Conservation (phyloP, 129 eudicot genomes). For the Helianthus tuberosus region DNA sequence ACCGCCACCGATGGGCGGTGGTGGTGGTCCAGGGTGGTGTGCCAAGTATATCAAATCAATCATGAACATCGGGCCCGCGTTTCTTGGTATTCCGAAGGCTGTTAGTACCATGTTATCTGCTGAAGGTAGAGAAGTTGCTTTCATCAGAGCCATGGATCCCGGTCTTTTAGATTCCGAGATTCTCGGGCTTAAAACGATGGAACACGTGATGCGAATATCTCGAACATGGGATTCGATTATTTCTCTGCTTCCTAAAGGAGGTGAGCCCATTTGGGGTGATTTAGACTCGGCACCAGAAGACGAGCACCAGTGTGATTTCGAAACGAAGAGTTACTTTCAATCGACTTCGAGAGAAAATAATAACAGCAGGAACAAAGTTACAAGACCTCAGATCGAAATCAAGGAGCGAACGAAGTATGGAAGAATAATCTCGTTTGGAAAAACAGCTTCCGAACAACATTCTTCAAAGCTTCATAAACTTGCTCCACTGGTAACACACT, state of each 20-base stretch:
- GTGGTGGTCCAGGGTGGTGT: slow-evolving; percentile 91
- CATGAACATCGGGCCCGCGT: slow-evolving; percentile 86
- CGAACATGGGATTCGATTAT: slow-evolving; percentile 89
- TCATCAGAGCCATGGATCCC: slow-evolving; percentile 84
- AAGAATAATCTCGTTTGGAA: slow-evolving; percentile 78
- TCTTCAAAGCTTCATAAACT: slow-evolving; percentile 65
- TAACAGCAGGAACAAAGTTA: slow-evolving; percentile 44
- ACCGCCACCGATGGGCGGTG: slow-evolving; percentile 81
- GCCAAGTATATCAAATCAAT: slow-evolving; percentile 81
- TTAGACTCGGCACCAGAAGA: slow-evolving; percentile 90
- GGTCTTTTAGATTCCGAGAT: slow-evolving; percentile 77
- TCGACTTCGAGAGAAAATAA: slow-evolving; percentile 31
- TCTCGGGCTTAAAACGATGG: slow-evolving; percentile 71
- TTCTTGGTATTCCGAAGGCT: slow-evolving; percentile 93
- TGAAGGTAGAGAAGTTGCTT: slow-evolving; percentile 82
- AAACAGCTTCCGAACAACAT: slow-evolving; percentile 61
- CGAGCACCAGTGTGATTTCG: slow-evolving; percentile 49
- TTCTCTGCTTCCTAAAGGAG: slow-evolving; percentile 91
- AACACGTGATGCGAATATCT: slow-evolving; percentile 69
- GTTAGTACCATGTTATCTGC: slow-evolving; percentile 71
- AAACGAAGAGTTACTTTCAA: slow-evolving; percentile 37
- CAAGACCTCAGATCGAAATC: slow-evolving; percentile 28
- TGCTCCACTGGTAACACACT: slow-evolving; percentile 43
- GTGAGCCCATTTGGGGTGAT: slow-evolving; percentile 85
- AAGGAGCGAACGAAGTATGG: slow-evolving; percentile 60